Evolutionary conservation across 2,329 filamentous ascomycete genomes (phyloP), one percentile per base, ranked within the genome.

Genomic region (Thermomyces lanuginosus): DNA sequence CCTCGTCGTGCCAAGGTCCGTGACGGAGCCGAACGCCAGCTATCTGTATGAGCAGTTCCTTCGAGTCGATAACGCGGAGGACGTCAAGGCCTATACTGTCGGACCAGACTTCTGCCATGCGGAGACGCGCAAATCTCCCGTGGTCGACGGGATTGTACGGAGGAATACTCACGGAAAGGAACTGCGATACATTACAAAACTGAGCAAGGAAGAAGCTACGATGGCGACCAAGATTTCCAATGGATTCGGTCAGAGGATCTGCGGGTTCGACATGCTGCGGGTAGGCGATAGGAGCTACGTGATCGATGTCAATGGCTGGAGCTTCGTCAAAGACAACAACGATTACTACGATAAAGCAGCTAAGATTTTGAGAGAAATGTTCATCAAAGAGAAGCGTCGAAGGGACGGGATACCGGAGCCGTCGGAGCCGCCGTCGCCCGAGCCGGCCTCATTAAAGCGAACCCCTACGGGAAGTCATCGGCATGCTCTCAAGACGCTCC

Each of bases 261-360:
- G 89, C 47, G 89, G 89, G 0, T 98, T 98, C 44, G 89, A 98
- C 49, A 64, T 98, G 33, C 63, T 98, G 30, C 75, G 91, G 15
- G 82, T 84, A 8, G 75, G 72, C 26, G 81, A 83, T 9, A 81
- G 81, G 50, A 95, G 86, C 49, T 98, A 82, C 54, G 89, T 98
- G 25, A 98, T 98, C 39, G 89, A 98, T 44, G 89, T 98, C 41
- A 98, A 98, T 50, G 89, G 89, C 8, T 98, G 91, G 91, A 95
- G 86, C 47, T 98, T 98, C 44, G 89, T 98, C 51, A 98, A 98
- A 51, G 91, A 98, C 51, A 98, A 98, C 43, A 86, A 93, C 36
- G 84, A 92, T 34, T 98, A 98, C 53, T 98, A 98, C 49, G 80
- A 95, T 44, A 81, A 82, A 44, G 89, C 77, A 40, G 73, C 89